Conservation (phyloP, 768 basidiomycete species). For the Lactifluus rugatus region DNA sequence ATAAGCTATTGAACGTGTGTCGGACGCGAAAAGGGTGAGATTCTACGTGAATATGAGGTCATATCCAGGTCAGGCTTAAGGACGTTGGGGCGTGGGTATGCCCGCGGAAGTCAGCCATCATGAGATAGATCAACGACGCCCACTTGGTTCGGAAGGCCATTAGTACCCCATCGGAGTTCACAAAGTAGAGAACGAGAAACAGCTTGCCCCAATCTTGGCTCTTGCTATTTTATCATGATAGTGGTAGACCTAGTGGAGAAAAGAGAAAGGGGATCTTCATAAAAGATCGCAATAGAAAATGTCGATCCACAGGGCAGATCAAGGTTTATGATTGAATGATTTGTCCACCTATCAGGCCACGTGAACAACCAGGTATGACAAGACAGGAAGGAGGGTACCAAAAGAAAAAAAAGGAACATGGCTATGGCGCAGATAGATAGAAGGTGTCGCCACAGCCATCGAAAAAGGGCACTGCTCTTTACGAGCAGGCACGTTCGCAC, state of each 20-base stretch:
- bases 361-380: neutral
- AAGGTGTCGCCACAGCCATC: neutral
- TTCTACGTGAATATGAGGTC: neutral
- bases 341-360: neutral
- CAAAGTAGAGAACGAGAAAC: neutral
- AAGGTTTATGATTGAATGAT: neutral
- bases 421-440: neutral
- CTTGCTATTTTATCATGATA: neutral
- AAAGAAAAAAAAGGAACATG: neutral
- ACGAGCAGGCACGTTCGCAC: conserved; percentile 8
- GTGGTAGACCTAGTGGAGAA: neutral
- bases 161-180: neutral
- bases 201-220: neutral
- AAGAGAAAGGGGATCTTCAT: neutral
- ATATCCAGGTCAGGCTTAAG: neutral
- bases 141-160: neutral
- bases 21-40: neutral
- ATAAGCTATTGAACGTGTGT: neutral
- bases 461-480: conserved; percentile 5
- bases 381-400: neutral
- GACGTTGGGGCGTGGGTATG: neutral
- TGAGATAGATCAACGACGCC: conserved; percentile 13
- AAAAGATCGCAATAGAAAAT: neutral
- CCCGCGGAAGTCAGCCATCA: neutral
- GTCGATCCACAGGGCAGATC: conserved; percentile 10